phyloP scores from a whole-genome alignment of 257 asterid genomes.

The Solanum pimpinellifolium region DNA sequence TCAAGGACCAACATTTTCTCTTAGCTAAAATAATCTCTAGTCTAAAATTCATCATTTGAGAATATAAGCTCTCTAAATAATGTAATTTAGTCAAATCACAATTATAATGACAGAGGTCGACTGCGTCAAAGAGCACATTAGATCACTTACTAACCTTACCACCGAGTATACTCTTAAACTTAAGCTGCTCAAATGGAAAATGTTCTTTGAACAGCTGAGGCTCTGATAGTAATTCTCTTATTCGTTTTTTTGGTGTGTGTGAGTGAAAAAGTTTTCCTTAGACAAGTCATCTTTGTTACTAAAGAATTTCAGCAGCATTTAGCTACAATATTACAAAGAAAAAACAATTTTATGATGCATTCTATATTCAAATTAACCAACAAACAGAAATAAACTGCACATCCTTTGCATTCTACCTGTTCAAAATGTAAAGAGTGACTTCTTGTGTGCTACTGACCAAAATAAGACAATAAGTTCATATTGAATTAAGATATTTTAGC shows the following conservation, averaged over 20 bases:
- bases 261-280: not conserved
- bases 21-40: not conserved
- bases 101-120: not conserved
- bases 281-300: not conserved
- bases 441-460: not conserved
- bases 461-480: not conserved
- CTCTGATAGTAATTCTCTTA: not conserved
- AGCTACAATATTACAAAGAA: not conserved
- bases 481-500: not conserved
- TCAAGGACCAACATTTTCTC: not conserved
- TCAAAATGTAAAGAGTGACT: not conserved
- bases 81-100: not conserved
- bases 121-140: not conserved
- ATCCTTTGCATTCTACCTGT: not conserved
- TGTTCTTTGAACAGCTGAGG: not conserved
- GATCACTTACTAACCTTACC: not conserved
- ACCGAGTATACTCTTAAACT: not conserved
- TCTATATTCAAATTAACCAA: not conserved
- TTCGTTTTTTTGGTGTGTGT: not conserved
- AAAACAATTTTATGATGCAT: not conserved
- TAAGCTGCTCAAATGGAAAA: not conserved
- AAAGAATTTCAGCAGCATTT: not conserved
- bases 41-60: not conserved
- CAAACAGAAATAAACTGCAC: not conserved
- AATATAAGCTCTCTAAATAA: not conserved